Base-by-base conservation (phyloP, 306 rosid species). In the Quercus parvula region DNA sequence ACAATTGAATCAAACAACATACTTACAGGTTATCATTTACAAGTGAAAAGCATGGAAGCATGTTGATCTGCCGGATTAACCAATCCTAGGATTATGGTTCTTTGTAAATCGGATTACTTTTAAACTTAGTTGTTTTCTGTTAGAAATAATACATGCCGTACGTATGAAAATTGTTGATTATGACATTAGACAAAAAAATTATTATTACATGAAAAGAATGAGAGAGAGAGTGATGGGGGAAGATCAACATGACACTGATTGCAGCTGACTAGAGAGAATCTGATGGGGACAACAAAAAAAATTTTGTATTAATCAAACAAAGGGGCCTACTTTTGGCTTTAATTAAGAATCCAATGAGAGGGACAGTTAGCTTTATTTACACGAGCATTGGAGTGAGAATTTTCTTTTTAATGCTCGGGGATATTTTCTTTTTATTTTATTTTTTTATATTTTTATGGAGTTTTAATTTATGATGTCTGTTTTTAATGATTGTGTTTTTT, bases 401-500 rank as follows among this genome's bases (percentile, higher is more conserved):
- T 49, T 49, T 49, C 17, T 2, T 49, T 49, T 49, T 3, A 11
- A 12, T 13, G 54, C 54, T 49, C 17, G 4, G 4, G 1, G 12
- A 41, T 8, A 41, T 8, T 41, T 41, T 41, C 2, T 41, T 41
- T 2, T 8, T 41, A 2, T 8, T 7, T 7, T 0, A 5, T 35
- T 24, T 24, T 24, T 24, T 24, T 24, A 24, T 35, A 35, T 6
- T 35, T 6, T 7, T 41, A 6, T 6, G 11, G 12, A 41, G 12
- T 8, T 41, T 41, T 2, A 41, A 41, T 41, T 0, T 41, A 41
- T 41, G 1, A 0, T 2, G 0, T 8, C 0, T 38, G 0, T 2
- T 38, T 38, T 0, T 38, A 38, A 38, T 38, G 3, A 7, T 38
- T 41, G 1, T 41, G 3, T 41, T 41, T 0, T 41, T 41, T 8